Conservation (phyloP, 2,329 filamentous ascomycete species). For the Trichoderma asperellum region DNA sequence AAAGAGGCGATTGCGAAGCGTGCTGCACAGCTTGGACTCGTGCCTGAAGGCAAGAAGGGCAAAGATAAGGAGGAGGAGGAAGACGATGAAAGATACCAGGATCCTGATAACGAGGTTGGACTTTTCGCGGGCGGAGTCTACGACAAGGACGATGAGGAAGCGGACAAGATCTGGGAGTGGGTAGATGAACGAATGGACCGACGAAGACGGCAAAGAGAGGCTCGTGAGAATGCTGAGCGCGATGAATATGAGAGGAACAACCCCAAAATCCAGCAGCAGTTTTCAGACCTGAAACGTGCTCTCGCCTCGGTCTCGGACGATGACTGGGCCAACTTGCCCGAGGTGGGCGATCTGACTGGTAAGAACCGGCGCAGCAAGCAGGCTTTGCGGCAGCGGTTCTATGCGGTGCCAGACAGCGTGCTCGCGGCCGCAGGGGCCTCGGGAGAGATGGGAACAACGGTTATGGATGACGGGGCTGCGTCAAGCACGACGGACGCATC, state of each 20-base stretch:
- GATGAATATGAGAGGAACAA: conserved; percentile 97
- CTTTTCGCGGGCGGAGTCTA: conserved; percentile 95
- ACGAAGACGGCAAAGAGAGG: conserved; percentile 89
- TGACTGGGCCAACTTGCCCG: conserved; percentile 93
- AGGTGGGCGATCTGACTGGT: conserved; percentile 94
- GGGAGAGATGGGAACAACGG: conserved; percentile 81
- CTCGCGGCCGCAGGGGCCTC: conserved; percentile 82
- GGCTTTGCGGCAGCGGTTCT: conserved; percentile 82
- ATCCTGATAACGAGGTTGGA: conserved; percentile 95
- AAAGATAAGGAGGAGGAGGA: conserved; percentile 72
- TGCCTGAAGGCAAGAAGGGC: conserved; percentile 69
- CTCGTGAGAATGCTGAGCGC: conserved; percentile 84
- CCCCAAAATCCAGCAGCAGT: conserved; percentile 97
- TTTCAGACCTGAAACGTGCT: conserved; percentile 91
- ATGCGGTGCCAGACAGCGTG: conserved; percentile 95
- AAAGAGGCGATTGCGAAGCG: conserved; percentile 96
- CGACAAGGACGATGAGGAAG: conserved; percentile 97
- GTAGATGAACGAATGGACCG: conserved; percentile 98
- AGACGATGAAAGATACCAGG: conserved; percentile 83
- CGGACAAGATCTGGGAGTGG: conserved; percentile 91
- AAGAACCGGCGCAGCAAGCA: conserved; percentile 87
- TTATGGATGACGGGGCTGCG: conserved; percentile 76
- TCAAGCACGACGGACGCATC: conserved; percentile 48
- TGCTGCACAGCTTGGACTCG: conserved; percentile 78
- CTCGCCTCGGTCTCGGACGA: conserved; percentile 88